A percentile compares a stretch with the other conserved stretches of the same genome.
Evolutionary conservation across 2,329 filamentous ascomycete species (phyloP).

Genomic region (Hypoxylon sp.): DNA sequence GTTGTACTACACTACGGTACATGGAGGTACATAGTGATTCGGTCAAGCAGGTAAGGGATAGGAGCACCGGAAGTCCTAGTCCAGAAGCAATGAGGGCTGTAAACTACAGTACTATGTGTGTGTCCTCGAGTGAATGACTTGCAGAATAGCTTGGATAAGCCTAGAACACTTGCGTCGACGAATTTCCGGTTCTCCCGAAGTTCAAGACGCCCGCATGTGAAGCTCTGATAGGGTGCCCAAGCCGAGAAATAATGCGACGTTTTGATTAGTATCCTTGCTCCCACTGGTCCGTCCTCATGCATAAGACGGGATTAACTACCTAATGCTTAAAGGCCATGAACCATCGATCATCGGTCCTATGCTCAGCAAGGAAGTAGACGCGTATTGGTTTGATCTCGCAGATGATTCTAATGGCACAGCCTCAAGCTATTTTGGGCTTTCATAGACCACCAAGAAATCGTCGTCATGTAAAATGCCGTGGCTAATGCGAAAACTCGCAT

Average conservation of each 20-base stretch:
- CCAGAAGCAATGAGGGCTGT: constrained; percentile 11
- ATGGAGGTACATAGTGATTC: constrained; percentile 5
- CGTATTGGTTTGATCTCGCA: constrained; percentile 18
- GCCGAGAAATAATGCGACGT: constrained; percentile 38
- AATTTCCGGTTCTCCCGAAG: constrained; percentile 40
- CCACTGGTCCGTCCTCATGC: constrained; percentile 32
- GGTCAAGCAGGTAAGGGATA: background rate
- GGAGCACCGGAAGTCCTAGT: background rate
- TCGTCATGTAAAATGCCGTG: constrained; percentile 18
- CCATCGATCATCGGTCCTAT: constrained; percentile 11
- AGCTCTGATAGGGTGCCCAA: constrained; percentile 37
- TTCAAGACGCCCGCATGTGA: constrained; percentile 33
- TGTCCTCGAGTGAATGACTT: constrained; percentile 2
- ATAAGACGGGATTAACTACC: constrained; percentile 33
- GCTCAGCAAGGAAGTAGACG: constrained; percentile 31
- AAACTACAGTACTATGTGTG: background rate
- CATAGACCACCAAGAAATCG: constrained; percentile 5
- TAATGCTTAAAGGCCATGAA: constrained; percentile 20
- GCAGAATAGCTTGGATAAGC: constrained; percentile 15
- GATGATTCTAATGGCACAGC: constrained; percentile 20
- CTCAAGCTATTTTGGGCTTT: constrained; percentile 18
- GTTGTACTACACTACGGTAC: background rate
- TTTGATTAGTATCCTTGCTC: constrained; percentile 40
- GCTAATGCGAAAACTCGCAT: constrained; percentile 29
- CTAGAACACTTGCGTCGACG: constrained; percentile 12